phyloP scores from a whole-genome alignment of 805 yeast species.

The Candida sanyiensis region DNA sequence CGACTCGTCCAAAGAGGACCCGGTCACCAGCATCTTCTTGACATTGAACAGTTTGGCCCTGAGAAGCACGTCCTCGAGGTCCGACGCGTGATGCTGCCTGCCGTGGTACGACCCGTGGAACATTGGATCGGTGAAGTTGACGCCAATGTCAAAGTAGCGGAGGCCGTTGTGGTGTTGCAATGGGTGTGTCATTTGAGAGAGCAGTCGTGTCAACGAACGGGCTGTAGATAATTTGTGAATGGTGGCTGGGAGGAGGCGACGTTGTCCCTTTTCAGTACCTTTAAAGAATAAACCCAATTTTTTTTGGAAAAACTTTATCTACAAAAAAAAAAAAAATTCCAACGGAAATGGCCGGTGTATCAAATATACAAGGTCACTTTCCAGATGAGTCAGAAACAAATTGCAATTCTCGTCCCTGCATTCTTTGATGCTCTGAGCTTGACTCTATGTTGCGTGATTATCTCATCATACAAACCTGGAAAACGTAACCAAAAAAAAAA shows the following conservation, averaged over 20 bases:
- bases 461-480: slow-evolving; percentile 53
- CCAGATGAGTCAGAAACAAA: slow-evolving; percentile 17
- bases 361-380: not conserved
- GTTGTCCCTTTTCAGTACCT: too few relatives aligned
- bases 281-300: too few relatives aligned
- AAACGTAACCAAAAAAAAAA: slow-evolving; percentile 2
- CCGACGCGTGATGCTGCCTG: slow-evolving; percentile 59
- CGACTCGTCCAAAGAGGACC: slow-evolving; percentile 70
- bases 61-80: slow-evolving; percentile 54
- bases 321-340: not conserved
- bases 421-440: slow-evolving; percentile 64
- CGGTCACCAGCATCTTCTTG: slow-evolving; percentile 69
- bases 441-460: slow-evolving; percentile 81
- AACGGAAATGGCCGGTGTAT: not conserved
- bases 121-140: slow-evolving; percentile 86
- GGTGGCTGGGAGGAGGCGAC: too few relatives aligned
- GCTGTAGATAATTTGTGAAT: too few relatives aligned
- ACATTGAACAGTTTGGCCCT: slow-evolving; percentile 68
- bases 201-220: not conserved
- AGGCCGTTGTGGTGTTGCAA: slow-evolving; percentile 2
- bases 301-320: too few relatives aligned
- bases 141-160: slow-evolving; percentile 43
- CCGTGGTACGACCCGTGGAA: slow-evolving; percentile 77
- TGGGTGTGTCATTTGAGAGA: not conserved
- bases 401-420: slow-evolving; percentile 70